Conservation (phyloP, 2,329 filamentous ascomycete species). For the Xylariaceae sp. region DNA sequence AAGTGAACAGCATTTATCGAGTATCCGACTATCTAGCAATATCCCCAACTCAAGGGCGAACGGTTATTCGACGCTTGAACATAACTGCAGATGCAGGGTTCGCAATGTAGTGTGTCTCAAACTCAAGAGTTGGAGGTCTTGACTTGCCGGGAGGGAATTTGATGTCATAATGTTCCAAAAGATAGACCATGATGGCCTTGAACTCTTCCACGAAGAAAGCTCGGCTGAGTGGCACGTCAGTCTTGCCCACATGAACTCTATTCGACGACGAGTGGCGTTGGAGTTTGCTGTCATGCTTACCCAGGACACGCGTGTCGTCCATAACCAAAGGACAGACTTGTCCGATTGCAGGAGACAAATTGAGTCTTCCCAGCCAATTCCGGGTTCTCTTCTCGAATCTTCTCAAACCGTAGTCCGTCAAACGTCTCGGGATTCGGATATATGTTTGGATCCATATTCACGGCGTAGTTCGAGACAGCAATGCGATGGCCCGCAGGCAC, state of each 20-base stretch:
- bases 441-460: constrained; percentile 25
- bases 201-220: constrained; percentile 47
- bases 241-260: too few species aligned
- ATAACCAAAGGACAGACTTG: constrained; percentile 45
- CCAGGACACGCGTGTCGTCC: constrained; percentile 48
- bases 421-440: constrained; percentile 31
- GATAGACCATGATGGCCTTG: constrained; percentile 40
- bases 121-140: background rate
- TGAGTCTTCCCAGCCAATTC: constrained; percentile 33
- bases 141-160: constrained; percentile 26
- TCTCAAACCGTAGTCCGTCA: constrained; percentile 35
- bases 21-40: too few species aligned
- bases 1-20: too few species aligned
- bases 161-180: constrained; percentile 36
- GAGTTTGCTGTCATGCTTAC: background rate
- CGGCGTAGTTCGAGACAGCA: constrained; percentile 33
- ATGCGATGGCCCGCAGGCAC: constrained; percentile 38
- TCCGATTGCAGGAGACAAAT: constrained; percentile 39
- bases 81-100: constrained; percentile 15
- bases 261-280: background rate
- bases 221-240: constrained; percentile 27
- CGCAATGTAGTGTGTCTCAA: constrained; percentile 24
- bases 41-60: too few species aligned
- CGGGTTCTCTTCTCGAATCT: constrained; percentile 27
- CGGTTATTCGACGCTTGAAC: constrained; percentile 10